Percentiles rank a stretch among this genome's conserved stretches.
These are phyloP conservation scores for Termitomyces sp. DNA, from an alignment of 768 basidiomycete genomes.

Conservation along the genomic window DNA sequence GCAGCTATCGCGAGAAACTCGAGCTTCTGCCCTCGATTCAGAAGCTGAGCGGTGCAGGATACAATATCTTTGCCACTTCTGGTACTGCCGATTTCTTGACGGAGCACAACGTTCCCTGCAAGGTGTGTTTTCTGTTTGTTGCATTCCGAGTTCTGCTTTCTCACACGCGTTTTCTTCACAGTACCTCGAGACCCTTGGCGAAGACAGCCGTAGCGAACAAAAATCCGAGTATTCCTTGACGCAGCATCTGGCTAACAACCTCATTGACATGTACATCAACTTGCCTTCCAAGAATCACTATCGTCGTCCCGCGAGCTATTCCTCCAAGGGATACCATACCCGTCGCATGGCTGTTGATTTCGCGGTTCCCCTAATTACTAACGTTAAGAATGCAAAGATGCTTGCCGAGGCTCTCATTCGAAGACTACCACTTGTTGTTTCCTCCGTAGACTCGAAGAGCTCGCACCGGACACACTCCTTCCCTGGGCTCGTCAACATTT, in stretches of 20 bases:
- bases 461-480: constrained; percentile 88
- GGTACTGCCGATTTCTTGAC: constrained; percentile 98
- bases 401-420: constrained; percentile 90
- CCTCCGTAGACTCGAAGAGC: constrained; percentile 88
- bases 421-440: constrained; percentile 87
- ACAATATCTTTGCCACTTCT: constrained; percentile 94
- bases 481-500: constrained; percentile 88
- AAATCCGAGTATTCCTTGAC: constrained; percentile 98
- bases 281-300: constrained; percentile 97
- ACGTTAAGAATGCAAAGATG: constrained; percentile 98
- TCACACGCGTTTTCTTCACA: constrained; percentile 21
- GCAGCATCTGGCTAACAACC: constrained; percentile 92
- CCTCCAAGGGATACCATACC: constrained; percentile 94
- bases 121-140: constrained; percentile 41
- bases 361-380: constrained; percentile 94
- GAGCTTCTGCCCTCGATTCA: constrained; percentile 95
- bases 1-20: constrained; percentile 95
- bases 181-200: constrained; percentile 88
- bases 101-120: constrained; percentile 96
- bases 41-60: constrained; percentile 90
- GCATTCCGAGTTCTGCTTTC: background rate
- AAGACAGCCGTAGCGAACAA: constrained; percentile 69
- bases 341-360: constrained; percentile 99
- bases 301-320: constrained; percentile 94
- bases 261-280: constrained; percentile 99